Evolutionary conservation across 140 eudicot species (phyloP).

Genomic region (Stevia rebaudiana): DNA sequence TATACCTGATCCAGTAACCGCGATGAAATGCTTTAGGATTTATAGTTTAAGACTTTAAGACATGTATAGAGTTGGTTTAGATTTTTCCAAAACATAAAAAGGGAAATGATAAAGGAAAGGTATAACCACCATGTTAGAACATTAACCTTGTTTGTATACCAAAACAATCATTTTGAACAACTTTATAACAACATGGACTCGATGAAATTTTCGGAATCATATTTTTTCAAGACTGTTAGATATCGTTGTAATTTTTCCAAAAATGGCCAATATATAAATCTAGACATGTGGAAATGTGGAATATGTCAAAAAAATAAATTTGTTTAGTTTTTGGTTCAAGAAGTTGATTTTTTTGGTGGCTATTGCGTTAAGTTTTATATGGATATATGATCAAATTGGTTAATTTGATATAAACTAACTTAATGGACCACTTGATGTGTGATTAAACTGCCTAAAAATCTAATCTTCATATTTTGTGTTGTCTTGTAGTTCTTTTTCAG

Average conservation of each 20-base stretch:
- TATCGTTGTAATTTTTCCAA: not conserved
- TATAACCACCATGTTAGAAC: not conserved
- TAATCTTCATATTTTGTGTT: not conserved
- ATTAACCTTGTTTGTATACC: not conserved
- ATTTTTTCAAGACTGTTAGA: slow-evolving; percentile 2
- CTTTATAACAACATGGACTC: not conserved
- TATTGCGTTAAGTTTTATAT: too few species aligned
- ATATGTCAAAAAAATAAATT: too few species aligned
- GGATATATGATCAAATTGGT: not conserved
- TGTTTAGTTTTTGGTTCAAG: too few species aligned
- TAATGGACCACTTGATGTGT: too few species aligned
- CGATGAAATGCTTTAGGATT: too few species aligned
- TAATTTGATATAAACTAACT: not conserved
- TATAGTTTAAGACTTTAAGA: too few species aligned
- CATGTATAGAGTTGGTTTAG: too few species aligned
- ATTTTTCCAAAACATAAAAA: too few species aligned
- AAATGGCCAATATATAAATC: slow-evolving; percentile 1
- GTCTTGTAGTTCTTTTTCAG: slow-evolving; percentile 64
- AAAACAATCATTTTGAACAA: not conserved
- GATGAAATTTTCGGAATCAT: not conserved
- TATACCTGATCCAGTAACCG: too few species aligned
- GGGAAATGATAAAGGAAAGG: too few species aligned
- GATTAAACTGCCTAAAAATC: not conserved
- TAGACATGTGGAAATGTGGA: not conserved
- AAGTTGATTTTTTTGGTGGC: too few species aligned